phyloP scores from a whole-genome alignment of 148 eudicot species.

The Fagopyrum esculentum region DNA sequence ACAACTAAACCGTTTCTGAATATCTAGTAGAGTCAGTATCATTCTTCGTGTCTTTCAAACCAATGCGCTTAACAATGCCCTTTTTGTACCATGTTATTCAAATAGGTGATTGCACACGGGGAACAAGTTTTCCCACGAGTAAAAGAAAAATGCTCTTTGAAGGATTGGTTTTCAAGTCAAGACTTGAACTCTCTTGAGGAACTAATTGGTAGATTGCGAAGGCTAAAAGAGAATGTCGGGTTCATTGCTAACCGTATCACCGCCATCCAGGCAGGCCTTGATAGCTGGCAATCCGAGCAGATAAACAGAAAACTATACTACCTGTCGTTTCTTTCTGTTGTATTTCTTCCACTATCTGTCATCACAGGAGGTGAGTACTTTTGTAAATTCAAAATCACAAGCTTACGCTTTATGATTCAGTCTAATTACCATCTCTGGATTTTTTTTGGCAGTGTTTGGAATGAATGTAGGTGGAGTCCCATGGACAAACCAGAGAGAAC shows the following conservation, averaged over 20 bases:
- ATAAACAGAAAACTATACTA: conserved; percentile 84
- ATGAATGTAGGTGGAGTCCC: conserved; percentile 99
- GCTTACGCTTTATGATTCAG: neutral
- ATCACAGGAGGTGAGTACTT: conserved; percentile 78
- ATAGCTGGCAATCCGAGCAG: conserved; percentile 96
- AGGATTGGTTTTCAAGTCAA: conserved; percentile 67
- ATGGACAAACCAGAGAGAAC: conserved; percentile 70
- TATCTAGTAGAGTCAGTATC: neutral
- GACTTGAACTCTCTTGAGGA: conserved; percentile 73
- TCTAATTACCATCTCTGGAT: neutral
- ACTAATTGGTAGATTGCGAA: conserved; percentile 66
- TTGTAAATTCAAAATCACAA: neutral
- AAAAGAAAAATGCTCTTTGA: conserved; percentile 70
- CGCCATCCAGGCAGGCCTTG: conserved; percentile 90
- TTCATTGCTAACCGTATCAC: conserved; percentile 89
- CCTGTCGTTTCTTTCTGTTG: conserved; percentile 81
- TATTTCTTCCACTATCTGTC: conserved; percentile 86
- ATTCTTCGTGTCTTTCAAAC: neutral
- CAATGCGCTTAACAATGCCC: neutral
- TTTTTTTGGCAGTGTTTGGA: conserved; percentile 71
- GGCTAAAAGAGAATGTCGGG: conserved; percentile 92
- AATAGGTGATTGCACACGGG: conserved; percentile 84
- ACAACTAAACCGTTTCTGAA: neutral
- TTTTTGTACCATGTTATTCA: neutral
- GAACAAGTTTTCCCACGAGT: conserved; percentile 97